Conservation (phyloP, 345 rosid species). For the Brassica juncea region DNA sequence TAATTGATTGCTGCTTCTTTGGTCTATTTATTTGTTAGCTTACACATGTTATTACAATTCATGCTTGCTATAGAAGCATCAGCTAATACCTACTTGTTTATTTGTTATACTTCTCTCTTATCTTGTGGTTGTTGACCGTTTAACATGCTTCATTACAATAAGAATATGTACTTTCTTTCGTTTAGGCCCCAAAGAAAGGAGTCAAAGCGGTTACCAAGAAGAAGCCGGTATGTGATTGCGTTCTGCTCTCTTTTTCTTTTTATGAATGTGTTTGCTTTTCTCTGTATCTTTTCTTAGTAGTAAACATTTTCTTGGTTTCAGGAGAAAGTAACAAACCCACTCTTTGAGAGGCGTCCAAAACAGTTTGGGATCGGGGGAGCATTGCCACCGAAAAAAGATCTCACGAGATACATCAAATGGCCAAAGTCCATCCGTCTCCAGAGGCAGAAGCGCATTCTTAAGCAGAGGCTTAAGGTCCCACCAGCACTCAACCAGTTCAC, state of each 20-base stretch:
- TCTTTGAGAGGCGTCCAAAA: slow-evolving; percentile 75
- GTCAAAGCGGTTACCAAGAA: slow-evolving; percentile 29
- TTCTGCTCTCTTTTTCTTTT: background rate
- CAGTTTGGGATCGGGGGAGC: slow-evolving; percentile 86
- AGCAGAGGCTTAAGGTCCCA: slow-evolving; percentile 78
- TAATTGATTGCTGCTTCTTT: background rate
- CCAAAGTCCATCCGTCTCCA: slow-evolving; percentile 66
- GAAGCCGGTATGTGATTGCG: slow-evolving; percentile 24
- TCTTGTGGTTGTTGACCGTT: background rate
- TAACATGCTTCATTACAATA: background rate
- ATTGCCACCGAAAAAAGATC: slow-evolving; percentile 76
- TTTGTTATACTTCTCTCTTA: background rate
- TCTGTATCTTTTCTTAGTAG: background rate
- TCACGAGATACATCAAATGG: slow-evolving; percentile 66
- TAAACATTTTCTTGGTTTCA: slow-evolving; percentile 8
- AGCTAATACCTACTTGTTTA: background rate
- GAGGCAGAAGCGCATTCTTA: slow-evolving; percentile 75
- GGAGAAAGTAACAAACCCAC: slow-evolving; percentile 68
- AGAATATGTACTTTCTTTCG: background rate
- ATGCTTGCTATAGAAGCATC: background rate
- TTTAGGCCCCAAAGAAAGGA: slow-evolving; percentile 40
- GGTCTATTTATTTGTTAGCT: background rate
- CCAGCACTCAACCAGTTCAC: slow-evolving; percentile 83
- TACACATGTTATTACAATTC: background rate
- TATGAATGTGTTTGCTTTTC: background rate